These are phyloP conservation scores for Niebla homalea DNA, from an alignment of 495 filamentous ascomycete genomes.

Conservation along the genomic window DNA sequence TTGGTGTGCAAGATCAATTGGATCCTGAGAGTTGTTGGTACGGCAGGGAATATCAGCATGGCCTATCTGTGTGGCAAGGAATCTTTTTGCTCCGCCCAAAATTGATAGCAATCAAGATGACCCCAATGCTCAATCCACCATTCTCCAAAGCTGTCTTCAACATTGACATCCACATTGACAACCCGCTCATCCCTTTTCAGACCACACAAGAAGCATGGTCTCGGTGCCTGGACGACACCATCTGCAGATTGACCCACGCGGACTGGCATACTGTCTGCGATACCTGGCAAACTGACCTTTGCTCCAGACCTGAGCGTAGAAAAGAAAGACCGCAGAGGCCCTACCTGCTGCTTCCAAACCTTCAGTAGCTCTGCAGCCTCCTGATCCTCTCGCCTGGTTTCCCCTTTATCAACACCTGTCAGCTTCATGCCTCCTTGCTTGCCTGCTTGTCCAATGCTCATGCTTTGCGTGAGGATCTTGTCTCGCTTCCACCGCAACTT, in stretches of 20 bases:
- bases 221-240: conserved; percentile 53
- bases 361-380: conserved; percentile 68
- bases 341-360: conserved; percentile 57
- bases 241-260: conserved; percentile 41
- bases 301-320: conserved; percentile 21
- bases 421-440: conserved; percentile 79
- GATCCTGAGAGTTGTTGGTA: background rate
- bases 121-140: conserved; percentile 94
- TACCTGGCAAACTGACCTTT: conserved; percentile 46
- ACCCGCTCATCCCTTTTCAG: conserved; percentile 77
- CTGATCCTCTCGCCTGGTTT: conserved; percentile 71
- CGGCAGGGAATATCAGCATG: background rate
- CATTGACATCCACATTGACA: conserved; percentile 54
- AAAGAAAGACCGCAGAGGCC: conserved; percentile 30
- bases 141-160: conserved; percentile 84
- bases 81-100: conserved; percentile 66
- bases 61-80: conserved; percentile 50
- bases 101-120: conserved; percentile 64
- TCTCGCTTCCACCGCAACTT: conserved; percentile 84
- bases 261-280: conserved; percentile 47
- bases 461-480: conserved; percentile 67
- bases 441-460: conserved; percentile 66
- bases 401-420: conserved; percentile 61
- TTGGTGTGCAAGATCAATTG: background rate
- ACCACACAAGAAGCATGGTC: conserved; percentile 79